Evolutionary conservation across 2,329 filamentous ascomycete species (phyloP), one percentile per base, ranked within the genome.

Genomic region (Colletotrichum viniferum): DNA sequence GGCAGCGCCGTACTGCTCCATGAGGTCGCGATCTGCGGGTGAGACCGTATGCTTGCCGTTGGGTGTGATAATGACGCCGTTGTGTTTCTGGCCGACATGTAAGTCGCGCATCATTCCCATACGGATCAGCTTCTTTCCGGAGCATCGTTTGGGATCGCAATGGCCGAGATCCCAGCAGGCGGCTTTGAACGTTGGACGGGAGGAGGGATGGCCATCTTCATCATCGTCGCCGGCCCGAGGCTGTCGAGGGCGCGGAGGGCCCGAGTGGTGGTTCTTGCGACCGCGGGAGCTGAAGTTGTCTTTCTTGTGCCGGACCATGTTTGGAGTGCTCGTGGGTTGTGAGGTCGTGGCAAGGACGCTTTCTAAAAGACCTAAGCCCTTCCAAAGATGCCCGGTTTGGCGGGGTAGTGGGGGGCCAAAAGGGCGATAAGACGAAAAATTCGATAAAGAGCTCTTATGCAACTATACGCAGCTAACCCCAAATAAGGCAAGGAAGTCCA

Each of bases 131-230:
- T 95, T 93, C 87, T 99, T 99, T 36, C 97, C 97, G 0, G 96
- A 98, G 86, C 97, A 99, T 79, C 96, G 90, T 85, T 98, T 98
- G 10, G 96, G 95, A 82, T 99, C 97, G 88, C 97, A 99, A 87
- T 99, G 97, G 77, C 96, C 96, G 38, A 99, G 90, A 82, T 99
- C 97, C 97, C 97, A 99, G 84, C 96, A 98, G 74, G 96, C 97
- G 64, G 97, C 96, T 86, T 97, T 98, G 90, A 96, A 98, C 26
- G 87, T 81, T 52, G 86, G 92, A 78, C 80, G 90, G 64, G 81
- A 76, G 70, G 80, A 77, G 62, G 79, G 66, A 38, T 75, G 69
- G 48, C 73, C 65, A 67, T 38, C 70, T 24, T 76, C 63, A 60
- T 68, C 81, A 69, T 85, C 80, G 77, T 84, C 78, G 79, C 79